These are phyloP conservation scores for Mesembryanthemum crystallinum DNA, from an alignment of 148 eudicot genomes.

Conservation along the genomic window DNA sequence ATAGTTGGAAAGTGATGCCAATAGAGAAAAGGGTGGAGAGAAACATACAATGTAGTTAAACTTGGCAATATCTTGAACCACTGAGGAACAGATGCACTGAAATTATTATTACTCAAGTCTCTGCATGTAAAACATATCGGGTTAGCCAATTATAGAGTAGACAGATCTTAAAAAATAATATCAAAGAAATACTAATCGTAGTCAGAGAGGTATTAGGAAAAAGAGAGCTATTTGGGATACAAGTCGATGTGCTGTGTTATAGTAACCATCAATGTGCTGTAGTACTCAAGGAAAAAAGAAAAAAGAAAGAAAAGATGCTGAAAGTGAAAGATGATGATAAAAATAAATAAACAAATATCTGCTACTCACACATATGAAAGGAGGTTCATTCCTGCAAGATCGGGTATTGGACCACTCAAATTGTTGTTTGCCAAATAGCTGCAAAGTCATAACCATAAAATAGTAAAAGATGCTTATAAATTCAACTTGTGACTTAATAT, in stretches of 20 bases:
- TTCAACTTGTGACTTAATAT: not conserved
- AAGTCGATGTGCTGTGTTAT: not conserved
- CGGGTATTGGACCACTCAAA: constrained; percentile 30
- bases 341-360: not conserved
- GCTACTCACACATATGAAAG: constrained; percentile 37
- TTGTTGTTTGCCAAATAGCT: constrained; percentile 35
- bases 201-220: not conserved
- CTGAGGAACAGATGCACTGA: constrained; percentile 23
- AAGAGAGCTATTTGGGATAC: no score
- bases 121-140: constrained; percentile 30
- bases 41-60: constrained; percentile 36
- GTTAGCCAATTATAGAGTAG: not conserved
- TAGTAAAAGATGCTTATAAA: not conserved
- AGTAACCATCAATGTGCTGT: no score
- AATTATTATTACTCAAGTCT: constrained; percentile 37
- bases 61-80: constrained; percentile 27
- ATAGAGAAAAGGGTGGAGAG: not conserved
- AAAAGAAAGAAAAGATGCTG: no score
- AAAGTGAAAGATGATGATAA: not conserved
- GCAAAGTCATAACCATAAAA: constrained; percentile 11
- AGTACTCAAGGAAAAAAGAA: no score
- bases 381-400: constrained; percentile 31
- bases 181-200: not conserved
- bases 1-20: not conserved
- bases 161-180: not conserved